phyloP scores from a whole-genome alignment of 129 eudicot species.

The Flaveria linearis region DNA sequence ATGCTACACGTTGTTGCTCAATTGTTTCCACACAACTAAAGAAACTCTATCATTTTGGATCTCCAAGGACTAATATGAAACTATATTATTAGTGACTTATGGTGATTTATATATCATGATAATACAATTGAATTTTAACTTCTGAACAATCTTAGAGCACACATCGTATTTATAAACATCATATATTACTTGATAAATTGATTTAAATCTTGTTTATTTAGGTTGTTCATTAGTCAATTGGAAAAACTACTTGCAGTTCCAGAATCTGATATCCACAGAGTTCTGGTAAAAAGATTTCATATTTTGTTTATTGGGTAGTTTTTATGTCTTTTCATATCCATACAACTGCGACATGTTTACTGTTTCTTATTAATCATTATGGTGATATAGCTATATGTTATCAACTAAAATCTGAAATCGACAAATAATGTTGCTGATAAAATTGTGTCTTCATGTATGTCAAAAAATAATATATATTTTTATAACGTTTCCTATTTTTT shows the following conservation, averaged over 20 bases:
- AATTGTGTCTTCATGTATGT: conserved; percentile 65
- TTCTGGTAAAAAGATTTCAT: conserved; percentile 41
- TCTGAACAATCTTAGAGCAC: not conserved
- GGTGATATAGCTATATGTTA: not conserved
- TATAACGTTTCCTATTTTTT: not conserved
- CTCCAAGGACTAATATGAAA: no score
- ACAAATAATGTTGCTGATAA: conserved; percentile 39
- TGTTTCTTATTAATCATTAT: not conserved
- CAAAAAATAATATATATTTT: not conserved
- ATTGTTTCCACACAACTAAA: no score
- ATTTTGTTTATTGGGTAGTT: not conserved
- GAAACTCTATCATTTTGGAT: no score
- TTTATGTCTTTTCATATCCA: not conserved
- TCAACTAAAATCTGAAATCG: not conserved
- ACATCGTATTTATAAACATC: conserved; percentile 6
- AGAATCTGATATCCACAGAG: conserved; percentile 33
- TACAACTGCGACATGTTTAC: not conserved
- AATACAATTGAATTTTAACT: not conserved
- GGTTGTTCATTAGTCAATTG: conserved; percentile 53
- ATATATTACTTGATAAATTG: not conserved
- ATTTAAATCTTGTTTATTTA: conserved; percentile 29
- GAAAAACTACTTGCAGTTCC: conserved; percentile 40
- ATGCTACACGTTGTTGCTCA: no score
- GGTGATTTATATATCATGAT: not conserved
- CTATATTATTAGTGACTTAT: not conserved